Percentiles rank a stretch among this genome's conserved stretches.
Evolutionary conservation across 768 basidiomycete genomes (phyloP).

Genomic region (Rhodotorula kratochvilovae): DNA sequence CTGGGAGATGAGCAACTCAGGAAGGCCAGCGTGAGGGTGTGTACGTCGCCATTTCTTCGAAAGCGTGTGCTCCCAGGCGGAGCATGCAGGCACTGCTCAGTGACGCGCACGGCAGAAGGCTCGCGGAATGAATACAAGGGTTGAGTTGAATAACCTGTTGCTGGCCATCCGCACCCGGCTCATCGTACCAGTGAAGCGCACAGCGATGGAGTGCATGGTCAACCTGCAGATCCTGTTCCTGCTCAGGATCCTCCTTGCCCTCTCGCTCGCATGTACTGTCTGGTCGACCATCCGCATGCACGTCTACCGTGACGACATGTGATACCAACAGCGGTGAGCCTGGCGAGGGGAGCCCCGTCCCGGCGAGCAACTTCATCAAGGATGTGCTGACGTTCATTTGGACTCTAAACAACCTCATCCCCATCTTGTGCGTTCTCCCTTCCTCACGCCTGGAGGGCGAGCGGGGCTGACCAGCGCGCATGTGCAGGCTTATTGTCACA

Average conservation of each 20-base stretch:
- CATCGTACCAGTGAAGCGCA: no score
- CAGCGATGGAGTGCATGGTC: constrained; percentile 90
- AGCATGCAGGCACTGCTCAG: no score
- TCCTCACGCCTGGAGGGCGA: background rate
- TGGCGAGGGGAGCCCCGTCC: constrained; percentile 30
- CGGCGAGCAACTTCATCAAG: constrained; percentile 73
- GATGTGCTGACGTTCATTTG: constrained; percentile 98
- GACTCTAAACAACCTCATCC: constrained; percentile 82
- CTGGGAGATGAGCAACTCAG: no score
- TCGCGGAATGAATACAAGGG: no score
- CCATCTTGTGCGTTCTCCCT: constrained; percentile 63
- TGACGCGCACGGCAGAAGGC: no score
- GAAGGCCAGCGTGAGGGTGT: no score
- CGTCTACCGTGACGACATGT: constrained; percentile 79
- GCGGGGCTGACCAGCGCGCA: background rate
- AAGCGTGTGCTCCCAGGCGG: no score
- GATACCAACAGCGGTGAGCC: constrained; percentile 69
- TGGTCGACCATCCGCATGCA: constrained; percentile 88
- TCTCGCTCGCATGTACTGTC: constrained; percentile 85
- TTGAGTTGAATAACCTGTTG: no score
- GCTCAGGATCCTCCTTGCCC: constrained; percentile 75
- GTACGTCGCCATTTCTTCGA: no score
- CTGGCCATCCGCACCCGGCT: no score
- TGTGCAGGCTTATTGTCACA: constrained; percentile 74
- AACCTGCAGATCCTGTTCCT: constrained; percentile 94